Evolutionary conservation across 345 rosid genomes (phyloP).

Genomic region (Salix koriyanagi): DNA sequence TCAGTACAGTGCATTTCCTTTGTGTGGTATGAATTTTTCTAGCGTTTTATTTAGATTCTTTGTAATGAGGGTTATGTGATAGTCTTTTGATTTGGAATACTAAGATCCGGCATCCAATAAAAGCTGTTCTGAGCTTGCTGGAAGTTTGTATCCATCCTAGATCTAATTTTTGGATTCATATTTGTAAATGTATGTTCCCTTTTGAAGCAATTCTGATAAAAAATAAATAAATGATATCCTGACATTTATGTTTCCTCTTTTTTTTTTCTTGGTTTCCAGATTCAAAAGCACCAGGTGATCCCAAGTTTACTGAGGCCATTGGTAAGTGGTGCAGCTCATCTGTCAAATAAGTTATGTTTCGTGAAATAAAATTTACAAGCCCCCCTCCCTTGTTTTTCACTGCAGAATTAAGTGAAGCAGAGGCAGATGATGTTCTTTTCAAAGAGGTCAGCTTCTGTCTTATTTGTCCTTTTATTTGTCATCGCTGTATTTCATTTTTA

Average conservation of each 20-base stretch:
- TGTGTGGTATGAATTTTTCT: neutral
- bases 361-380: neutral
- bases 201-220: neutral
- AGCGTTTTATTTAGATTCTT: neutral
- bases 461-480: neutral
- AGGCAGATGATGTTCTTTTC: constrained; percentile 86
- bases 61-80: neutral
- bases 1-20: neutral
- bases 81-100: neutral
- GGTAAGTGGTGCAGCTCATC: constrained; percentile 43
- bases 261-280: constrained; percentile 39
- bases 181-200: neutral
- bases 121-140: neutral
- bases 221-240: neutral
- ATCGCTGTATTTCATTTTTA: neutral
- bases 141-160: neutral
- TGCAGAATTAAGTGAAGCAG: constrained; percentile 68
- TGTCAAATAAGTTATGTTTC: neutral
- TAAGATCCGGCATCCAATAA: neutral
- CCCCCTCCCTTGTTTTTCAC: neutral
- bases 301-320: constrained; percentile 65
- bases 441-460: constrained; percentile 54
- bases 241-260: neutral
- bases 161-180: neutral
- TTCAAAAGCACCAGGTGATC: constrained; percentile 52